Conservation (phyloP, 768 basidiomycete genomes). For the Lactarius quietus region DNA sequence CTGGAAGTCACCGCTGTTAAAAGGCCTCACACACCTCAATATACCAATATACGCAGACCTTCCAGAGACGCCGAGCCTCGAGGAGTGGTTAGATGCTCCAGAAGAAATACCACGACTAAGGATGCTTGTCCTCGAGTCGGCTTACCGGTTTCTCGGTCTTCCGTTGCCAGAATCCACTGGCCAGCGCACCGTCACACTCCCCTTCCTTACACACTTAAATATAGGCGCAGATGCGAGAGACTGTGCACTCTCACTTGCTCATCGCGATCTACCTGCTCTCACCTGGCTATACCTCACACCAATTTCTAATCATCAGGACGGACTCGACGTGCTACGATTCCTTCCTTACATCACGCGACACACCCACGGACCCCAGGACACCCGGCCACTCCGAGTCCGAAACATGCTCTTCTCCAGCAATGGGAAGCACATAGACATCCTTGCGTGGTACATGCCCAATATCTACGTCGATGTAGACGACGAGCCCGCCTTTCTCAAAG, state of each 20-base stretch:
- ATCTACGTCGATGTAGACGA: too few relatives aligned
- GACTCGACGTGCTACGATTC: neutral
- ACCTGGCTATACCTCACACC: neutral
- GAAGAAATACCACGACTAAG: neutral
- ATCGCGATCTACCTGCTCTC: neutral
- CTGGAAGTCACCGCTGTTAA: constrained; percentile 12
- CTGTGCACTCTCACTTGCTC: neutral
- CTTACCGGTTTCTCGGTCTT: neutral
- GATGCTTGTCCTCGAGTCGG: neutral
- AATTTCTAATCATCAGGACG: neutral
- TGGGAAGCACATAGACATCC: neutral
- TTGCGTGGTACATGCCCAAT: neutral
- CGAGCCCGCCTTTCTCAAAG: too few relatives aligned
- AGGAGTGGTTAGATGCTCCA: constrained; percentile 2
- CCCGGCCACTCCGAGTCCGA: neutral
- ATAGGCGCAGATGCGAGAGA: neutral
- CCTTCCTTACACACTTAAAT: neutral
- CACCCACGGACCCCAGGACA: neutral
- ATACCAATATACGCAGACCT: neutral
- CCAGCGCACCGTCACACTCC: neutral
- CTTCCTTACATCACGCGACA: neutral
- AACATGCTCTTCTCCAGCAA: neutral
- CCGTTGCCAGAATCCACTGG: neutral
- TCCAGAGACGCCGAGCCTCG: neutral
- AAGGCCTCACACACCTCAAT: neutral